A percentile compares a stretch with the other conserved stretches of the same genome.
Evolutionary conservation across 805 yeast species (phyloP).

Genomic region (Pichia manshurica): DNA sequence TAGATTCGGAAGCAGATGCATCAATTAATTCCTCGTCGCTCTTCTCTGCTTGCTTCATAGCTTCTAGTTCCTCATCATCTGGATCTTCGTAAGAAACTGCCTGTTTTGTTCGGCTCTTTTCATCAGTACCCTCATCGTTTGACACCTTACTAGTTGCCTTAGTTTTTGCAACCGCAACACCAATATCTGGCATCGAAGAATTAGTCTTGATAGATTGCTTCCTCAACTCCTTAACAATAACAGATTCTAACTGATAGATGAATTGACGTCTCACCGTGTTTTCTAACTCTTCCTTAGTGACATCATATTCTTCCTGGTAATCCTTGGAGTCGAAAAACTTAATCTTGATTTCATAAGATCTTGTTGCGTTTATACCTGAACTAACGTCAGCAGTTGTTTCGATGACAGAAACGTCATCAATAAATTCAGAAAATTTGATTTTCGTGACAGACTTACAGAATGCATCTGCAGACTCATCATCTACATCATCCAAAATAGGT

Average conservation of each 20-base stretch:
- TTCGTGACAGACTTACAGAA: slow-evolving; percentile 88
- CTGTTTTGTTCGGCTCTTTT: slow-evolving; percentile 64
- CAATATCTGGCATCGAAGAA: slow-evolving; percentile 54
- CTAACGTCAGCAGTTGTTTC: slow-evolving; percentile 72
- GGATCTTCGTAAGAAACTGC: slow-evolving; percentile 91
- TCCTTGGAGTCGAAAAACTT: slow-evolving; percentile 70
- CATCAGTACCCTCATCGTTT: slow-evolving; percentile 33
- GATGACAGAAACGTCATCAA: slow-evolving; percentile 76
- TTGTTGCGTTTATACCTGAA: slow-evolving; percentile 36
- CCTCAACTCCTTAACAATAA: slow-evolving; percentile 73
- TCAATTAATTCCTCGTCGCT: slow-evolving; percentile 62
- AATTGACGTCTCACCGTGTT: slow-evolving; percentile 58
- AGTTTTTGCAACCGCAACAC: slow-evolving; percentile 61
- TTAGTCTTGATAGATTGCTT: slow-evolving; percentile 55
- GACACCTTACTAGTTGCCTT: slow-evolving; percentile 37
- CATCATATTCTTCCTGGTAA: slow-evolving; percentile 84
- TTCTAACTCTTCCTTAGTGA: slow-evolving; percentile 73
- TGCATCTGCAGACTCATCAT: slow-evolving; percentile 81
- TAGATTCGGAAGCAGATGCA: slow-evolving; percentile 32
- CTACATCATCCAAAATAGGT: slow-evolving; percentile 75
- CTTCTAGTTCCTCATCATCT: slow-evolving; percentile 90
- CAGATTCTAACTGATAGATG: slow-evolving; percentile 63
- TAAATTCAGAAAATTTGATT: slow-evolving; percentile 81
- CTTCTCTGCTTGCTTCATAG: slow-evolving; percentile 77
- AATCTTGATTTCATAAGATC: slow-evolving; percentile 72